phyloP scores from a whole-genome alignment of 306 rosid species.

The Quercus agrifolia region DNA sequence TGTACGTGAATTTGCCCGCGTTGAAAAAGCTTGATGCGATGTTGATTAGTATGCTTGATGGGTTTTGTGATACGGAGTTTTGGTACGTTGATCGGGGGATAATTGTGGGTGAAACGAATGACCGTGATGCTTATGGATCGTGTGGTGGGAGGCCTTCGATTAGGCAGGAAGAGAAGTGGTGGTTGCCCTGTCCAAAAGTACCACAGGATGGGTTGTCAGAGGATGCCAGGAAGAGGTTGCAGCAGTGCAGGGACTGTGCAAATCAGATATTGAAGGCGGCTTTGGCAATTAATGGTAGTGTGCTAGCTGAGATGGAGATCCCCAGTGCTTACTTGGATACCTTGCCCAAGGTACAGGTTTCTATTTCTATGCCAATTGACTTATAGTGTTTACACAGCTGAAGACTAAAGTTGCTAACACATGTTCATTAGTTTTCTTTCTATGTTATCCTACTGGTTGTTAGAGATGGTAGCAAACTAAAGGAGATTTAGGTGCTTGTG shows the following conservation, averaged over 20 bases:
- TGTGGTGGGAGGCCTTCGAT: constrained; percentile 72
- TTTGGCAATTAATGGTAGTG: constrained; percentile 81
- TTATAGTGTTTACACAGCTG: not conserved
- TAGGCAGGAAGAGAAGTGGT: constrained; percentile 97
- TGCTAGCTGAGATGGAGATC: constrained; percentile 90
- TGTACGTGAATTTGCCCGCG: constrained; percentile 84
- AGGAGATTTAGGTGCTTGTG: not conserved
- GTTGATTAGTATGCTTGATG: constrained; percentile 81
- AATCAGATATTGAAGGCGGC: constrained; percentile 90
- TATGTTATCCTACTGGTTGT: not conserved
- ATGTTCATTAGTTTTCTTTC: not conserved
- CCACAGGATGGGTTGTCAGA: constrained; percentile 68
- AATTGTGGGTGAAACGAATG: constrained; percentile 56
- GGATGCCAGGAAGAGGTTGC: constrained; percentile 78
- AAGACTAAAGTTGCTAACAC: too few relatives aligned
- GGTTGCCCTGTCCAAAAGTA: constrained; percentile 94
- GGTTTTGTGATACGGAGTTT: constrained; percentile 69
- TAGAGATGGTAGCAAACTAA: not conserved
- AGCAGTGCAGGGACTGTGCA: constrained; percentile 88
- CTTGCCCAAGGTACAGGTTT: constrained; percentile 67
- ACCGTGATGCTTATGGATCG: constrained; percentile 37
- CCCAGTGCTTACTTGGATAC: constrained; percentile 66
- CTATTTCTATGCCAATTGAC: not conserved
- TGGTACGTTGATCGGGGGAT: constrained; percentile 79
- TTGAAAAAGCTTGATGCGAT: constrained; percentile 82